Evolutionary conservation across 306 rosid genomes (phyloP), one percentile per base, ranked within the genome.

Genomic region (Amphicarpaea edgeworthii): DNA sequence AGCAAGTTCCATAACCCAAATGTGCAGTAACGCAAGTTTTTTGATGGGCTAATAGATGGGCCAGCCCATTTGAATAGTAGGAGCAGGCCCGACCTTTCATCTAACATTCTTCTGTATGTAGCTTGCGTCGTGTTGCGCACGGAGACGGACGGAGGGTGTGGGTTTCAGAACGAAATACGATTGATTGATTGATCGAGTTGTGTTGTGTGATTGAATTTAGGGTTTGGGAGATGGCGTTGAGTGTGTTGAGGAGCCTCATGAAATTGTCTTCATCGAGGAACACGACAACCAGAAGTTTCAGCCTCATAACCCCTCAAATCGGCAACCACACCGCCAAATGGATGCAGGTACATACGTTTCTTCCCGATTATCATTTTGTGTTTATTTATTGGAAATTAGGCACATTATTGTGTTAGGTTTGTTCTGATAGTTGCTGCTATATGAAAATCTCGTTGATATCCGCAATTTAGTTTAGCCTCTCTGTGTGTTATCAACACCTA

Each of bases 271-370:
- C 87, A 19, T 83, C 90, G 12, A 81, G 77, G 30, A 21, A 78
- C 42, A 46, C 85, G 32, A 20, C 71, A 24, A 53, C 85, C 14
- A 85, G 96, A 69, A 87, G 73, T 40, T 67, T 94, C 82, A 68
- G 95, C 85, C 85, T 86, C 19, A 85, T 86, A 19, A 26, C 79
- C 81, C n/a, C 60, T 30, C 90, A 86, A 90, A 37, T 90, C 85
- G 9, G 95, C 82, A 54, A 82, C 42, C 96, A 92, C 85, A 92
- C 97, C 16, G 85, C 93, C 81, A 89, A 92, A 51, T 92, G 96
- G 97, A 89, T 92, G 97, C 97, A 91, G 96, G 97, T 88, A 75
- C 47, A 14, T 88, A 75, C 47, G 11, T 78, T 40, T 53, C 38
- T 6, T 21, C 17, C 15, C 2, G 11, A 46, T 57, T 41, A 30